phyloP scores from a whole-genome alignment of 768 basidiomycete species.

The Pholiota conissans region DNA sequence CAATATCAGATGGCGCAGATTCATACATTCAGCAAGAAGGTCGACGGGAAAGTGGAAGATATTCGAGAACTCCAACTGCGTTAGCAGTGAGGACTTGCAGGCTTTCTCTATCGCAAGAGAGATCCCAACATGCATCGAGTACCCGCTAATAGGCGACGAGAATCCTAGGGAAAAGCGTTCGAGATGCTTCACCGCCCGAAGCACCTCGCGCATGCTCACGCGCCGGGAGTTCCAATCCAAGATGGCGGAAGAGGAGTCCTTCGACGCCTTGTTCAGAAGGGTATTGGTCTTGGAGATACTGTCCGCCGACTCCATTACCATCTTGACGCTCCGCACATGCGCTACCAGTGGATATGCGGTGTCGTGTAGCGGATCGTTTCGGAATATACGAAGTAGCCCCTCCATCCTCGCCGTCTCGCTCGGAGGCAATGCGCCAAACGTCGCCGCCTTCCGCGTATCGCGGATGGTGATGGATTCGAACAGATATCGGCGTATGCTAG shows the following conservation, averaged over 20 bases:
- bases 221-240: slow-evolving; percentile 10
- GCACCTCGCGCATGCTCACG: slow-evolving; percentile 9
- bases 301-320: slow-evolving; percentile 6
- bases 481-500: slow-evolving; percentile 3
- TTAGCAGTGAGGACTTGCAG: slow-evolving; percentile 2
- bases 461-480: slow-evolving; percentile 7
- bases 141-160: slow-evolving; percentile 4
- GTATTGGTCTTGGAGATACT: not conserved
- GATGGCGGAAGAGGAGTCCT: not conserved
- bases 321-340: slow-evolving; percentile 6
- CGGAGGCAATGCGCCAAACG: not conserved
- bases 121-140: slow-evolving; percentile 5
- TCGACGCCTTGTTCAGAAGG: slow-evolving; percentile 1
- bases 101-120: slow-evolving; percentile 5
- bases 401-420: slow-evolving; percentile 10
- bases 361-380: not conserved
- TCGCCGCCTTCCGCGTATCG: slow-evolving; percentile 2
- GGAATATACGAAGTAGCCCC: slow-evolving; percentile 3
- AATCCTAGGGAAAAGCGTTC: slow-evolving; percentile 6
- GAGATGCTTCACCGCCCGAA: slow-evolving; percentile 1
- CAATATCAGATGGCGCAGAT: slow-evolving; percentile 1
- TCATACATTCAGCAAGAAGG: slow-evolving; percentile 7
- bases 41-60: slow-evolving; percentile 10
- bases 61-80: slow-evolving; percentile 1
- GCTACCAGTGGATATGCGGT: slow-evolving; percentile 2